Base-by-base conservation (phyloP, 2,329 filamentous ascomycete genomes). In the Colletotrichum endophyticum region DNA sequence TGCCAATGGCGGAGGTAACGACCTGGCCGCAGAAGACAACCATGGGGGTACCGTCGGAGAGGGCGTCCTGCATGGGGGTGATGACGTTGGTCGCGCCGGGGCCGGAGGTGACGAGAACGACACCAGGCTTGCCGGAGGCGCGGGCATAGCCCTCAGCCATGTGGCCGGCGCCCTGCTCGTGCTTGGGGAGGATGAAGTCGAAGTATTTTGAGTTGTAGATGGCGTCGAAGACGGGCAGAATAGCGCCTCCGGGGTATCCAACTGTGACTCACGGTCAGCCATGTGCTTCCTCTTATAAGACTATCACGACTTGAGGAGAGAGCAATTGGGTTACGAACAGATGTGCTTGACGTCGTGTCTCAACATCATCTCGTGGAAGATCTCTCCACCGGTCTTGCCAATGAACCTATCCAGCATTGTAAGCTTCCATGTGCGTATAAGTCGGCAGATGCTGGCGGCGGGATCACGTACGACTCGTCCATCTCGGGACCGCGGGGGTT, bases 361-460 rank as follows among this genome's bases (percentile, higher is more conserved):
- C 78, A 98, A 90, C 96, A 99, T 98, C 96, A 99, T 99, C 88
- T 99, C 96, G 86, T 99, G 96, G 87, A 99, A 98, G 81, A 99
- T 98, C 86, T 98, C 94, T 83, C 97, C 97, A 83, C 97, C 96
- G 66, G 93, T 98, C 90, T 96, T 96, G 78, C 96, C 96, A 83
- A 99, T 95, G 86, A 99, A 98, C 77, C 94, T 95, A 79, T 72
- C 19, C 61, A 59, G 53, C 56, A 77, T 59, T 76, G 76, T 75
- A 8, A 66, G 70, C 66, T 53, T 63, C 30, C 11, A 27, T 13
- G 9, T 49, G 75, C 27, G 27, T 66, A 25, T 25, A 77, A 79
- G 34, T 79, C 73, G 62, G 44, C 22, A 36, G n/a, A 71, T 78
- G 64, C 77, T 56, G 34, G 64, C 30, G 62, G 44, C 25, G 53